Percentiles rank a stretch among this genome's conserved stretches.
These are phyloP conservation scores for Penicillium daleae DNA, from an alignment of 495 filamentous ascomycete species.

Conservation along the genomic window DNA sequence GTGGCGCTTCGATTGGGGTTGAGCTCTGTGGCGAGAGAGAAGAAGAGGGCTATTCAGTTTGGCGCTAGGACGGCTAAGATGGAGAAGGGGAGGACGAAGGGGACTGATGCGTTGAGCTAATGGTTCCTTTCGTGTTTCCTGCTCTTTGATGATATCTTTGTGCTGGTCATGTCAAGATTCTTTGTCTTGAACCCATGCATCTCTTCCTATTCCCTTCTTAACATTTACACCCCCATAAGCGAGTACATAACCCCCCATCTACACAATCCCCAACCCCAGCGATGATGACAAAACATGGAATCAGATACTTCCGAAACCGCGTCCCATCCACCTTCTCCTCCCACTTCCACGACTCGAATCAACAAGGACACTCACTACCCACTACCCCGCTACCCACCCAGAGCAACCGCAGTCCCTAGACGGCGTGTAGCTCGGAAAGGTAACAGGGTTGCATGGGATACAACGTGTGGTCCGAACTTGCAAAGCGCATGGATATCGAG, in stretches of 20 bases:
- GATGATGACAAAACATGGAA: conserved; percentile 52
- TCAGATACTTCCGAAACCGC: conserved; percentile 58
- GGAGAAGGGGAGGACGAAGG: conserved; percentile 72
- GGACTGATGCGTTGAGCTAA: conserved; percentile 59
- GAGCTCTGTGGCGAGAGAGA: conserved; percentile 70
- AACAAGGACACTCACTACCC: conserved; percentile 6
- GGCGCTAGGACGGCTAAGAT: conserved; percentile 86
- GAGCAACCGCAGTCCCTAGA: conserved; percentile 38
- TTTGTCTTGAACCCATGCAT: background rate
- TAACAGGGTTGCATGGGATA: background rate
- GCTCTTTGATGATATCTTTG: conserved; percentile 3
- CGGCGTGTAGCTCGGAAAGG: conserved; percentile 24
- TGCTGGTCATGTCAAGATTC: background rate
- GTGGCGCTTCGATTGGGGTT: conserved; percentile 78
- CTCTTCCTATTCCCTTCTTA: background rate
- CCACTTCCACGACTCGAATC: conserved; percentile 3
- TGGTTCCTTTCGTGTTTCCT: conserved; percentile 10
- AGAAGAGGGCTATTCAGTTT: conserved; percentile 94
- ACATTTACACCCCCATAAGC: background rate
- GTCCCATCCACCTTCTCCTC: conserved; percentile 3
- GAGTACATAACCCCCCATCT: background rate
- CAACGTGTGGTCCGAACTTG: background rate
- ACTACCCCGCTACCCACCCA: background rate
- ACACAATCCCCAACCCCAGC: conserved; percentile 26
- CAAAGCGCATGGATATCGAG: background rate